Evolutionary conservation across 2,329 filamentous ascomycete species (phyloP).

Genomic region (Colletotrichum tamarilloi): DNA sequence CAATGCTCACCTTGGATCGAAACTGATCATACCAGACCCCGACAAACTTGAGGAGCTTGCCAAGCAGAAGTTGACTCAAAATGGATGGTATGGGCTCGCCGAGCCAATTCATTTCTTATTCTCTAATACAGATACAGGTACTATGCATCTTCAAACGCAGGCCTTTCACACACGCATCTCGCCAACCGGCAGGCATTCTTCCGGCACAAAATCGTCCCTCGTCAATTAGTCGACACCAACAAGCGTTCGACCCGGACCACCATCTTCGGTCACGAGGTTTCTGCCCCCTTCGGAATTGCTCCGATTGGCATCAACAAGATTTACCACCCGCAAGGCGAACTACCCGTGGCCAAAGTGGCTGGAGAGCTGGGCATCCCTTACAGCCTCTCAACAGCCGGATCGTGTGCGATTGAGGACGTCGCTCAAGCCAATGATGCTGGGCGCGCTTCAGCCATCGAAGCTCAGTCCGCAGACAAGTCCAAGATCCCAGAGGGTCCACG

Average conservation of each 20-base stretch:
- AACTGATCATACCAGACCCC: conserved; percentile 53
- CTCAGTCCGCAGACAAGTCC: conserved; percentile 9
- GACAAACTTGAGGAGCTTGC: conserved; percentile 69
- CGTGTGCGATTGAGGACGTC: conserved; percentile 67
- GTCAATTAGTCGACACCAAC: conserved; percentile 69
- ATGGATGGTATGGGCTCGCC: conserved; percentile 57
- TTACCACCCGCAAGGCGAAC: conserved; percentile 68
- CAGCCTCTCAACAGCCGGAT: conserved; percentile 68
- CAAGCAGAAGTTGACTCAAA: conserved; percentile 64
- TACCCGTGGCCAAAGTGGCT: conserved; percentile 69
- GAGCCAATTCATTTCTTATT: no score
- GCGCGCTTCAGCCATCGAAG: background rate
- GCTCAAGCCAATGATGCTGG: conserved; percentile 61
- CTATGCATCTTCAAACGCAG: conserved; percentile 68
- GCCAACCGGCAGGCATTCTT: conserved; percentile 74
- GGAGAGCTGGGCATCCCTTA: conserved; percentile 70
- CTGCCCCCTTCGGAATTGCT: conserved; percentile 72
- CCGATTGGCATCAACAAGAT: conserved; percentile 75
- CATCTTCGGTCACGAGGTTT: conserved; percentile 70
- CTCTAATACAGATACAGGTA: conserved; percentile 43
- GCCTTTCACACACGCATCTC: conserved; percentile 61
- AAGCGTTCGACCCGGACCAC: conserved; percentile 64
- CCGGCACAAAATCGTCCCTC: conserved; percentile 70
- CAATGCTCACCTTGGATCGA: background rate
- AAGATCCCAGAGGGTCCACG: conserved; percentile 48